Evolutionary conservation across 2,329 filamentous ascomycete species (phyloP).

Genomic region (Lasiodiplodia theobromae): DNA sequence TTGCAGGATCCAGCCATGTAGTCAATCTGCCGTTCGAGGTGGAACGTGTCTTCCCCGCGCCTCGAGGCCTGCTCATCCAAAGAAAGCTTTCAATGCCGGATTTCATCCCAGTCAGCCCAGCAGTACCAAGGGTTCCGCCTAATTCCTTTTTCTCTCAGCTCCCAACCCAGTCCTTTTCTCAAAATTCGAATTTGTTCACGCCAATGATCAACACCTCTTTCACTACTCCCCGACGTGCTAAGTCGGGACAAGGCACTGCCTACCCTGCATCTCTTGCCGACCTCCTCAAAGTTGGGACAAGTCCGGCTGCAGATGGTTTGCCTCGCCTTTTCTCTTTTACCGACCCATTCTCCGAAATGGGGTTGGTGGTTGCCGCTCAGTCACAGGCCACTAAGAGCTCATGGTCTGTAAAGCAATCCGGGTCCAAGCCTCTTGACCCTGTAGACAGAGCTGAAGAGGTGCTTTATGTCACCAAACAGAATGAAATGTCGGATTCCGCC

Average conservation of each 20-base stretch:
- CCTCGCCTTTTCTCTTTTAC: constrained; percentile 83
- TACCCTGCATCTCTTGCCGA: constrained; percentile 42
- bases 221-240: constrained; percentile 36
- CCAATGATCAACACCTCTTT: constrained; percentile 36
- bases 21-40: constrained; percentile 95
- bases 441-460: constrained; percentile 83
- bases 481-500: constrained; percentile 61
- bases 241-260: constrained; percentile 36
- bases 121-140: constrained; percentile 67
- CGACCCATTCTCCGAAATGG: constrained; percentile 85
- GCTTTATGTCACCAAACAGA: constrained; percentile 76
- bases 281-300: constrained; percentile 38
- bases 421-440: constrained; percentile 57
- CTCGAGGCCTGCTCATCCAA: constrained; percentile 85
- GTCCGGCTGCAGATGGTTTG: constrained; percentile 58
- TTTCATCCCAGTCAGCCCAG: constrained; percentile 44
- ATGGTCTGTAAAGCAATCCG: constrained; percentile 42
- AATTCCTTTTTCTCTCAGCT: constrained; percentile 76
- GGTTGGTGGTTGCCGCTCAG: constrained; percentile 69
- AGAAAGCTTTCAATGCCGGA: constrained; percentile 69
- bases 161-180: constrained; percentile 31
- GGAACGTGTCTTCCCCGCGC: constrained; percentile 82
- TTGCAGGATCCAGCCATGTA: constrained; percentile 85
- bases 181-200: constrained; percentile 18
- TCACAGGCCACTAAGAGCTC: constrained; percentile 29